Conservation (phyloP, 1,284 basidiomycete species). For the Ceratobasidium sp. region DNA sequence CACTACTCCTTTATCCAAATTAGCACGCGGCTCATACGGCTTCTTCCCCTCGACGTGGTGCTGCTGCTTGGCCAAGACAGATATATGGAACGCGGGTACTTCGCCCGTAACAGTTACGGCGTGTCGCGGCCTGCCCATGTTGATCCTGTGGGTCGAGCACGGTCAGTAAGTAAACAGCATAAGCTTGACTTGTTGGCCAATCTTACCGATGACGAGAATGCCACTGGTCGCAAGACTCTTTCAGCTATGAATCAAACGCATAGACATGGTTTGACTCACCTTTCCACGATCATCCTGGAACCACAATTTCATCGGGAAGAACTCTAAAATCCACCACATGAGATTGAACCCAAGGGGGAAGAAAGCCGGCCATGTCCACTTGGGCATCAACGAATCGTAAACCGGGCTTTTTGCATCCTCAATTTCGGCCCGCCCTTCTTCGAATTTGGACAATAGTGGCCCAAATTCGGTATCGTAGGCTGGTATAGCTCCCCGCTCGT, state of each 20-base stretch:
- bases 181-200: not conserved
- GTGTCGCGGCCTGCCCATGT: constrained; percentile 17
- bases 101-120: constrained; percentile 11
- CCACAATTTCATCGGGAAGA: constrained; percentile 45
- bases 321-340: constrained; percentile 48
- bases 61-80: constrained; percentile 36
- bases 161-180: not conserved
- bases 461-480: constrained; percentile 5
- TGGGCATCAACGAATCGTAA: constrained; percentile 27
- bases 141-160: constrained; percentile 8
- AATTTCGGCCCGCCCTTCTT: constrained; percentile 8
- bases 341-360: constrained; percentile 37
- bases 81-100: constrained; percentile 34
- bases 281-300: constrained; percentile 17
- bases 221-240: constrained; percentile 7
- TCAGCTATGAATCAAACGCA: not conserved
- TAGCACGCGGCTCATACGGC: constrained; percentile 21
- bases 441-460: constrained; percentile 8
- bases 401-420: constrained; percentile 13
- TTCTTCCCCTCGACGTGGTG: constrained; percentile 13
- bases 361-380: constrained; percentile 32
- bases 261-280: not conserved
- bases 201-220: constrained; percentile 27
- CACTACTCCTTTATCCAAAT: constrained; percentile 8
- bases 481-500: not conserved